Base-by-base conservation (phyloP, 2,329 filamentous ascomycete genomes). In the Graphium sp. region DNA sequence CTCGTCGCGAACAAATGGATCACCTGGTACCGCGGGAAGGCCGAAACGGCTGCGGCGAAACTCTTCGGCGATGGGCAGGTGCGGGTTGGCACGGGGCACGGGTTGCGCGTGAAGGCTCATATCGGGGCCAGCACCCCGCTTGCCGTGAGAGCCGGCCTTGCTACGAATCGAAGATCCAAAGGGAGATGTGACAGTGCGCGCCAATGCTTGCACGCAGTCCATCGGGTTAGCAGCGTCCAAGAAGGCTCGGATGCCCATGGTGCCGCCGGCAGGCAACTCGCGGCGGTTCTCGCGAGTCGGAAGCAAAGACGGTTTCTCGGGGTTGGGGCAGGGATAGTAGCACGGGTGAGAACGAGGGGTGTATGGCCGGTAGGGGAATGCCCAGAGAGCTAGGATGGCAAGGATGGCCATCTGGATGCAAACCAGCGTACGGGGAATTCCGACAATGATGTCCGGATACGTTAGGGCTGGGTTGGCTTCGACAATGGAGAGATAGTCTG, bases 391-490 rank as follows among this genome's bases (percentile, higher is more conserved):
- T 30, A 92, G 52, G 24, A 84, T 44, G 12, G 78, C 60, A 42
- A 92, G 91, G 18, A 80, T 54, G 7, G 79, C 70, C 83, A 92
- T 92, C 50, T 92, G 83, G 22, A 89, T 57, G 44, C 78, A 85
- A 15, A 89, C 67, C 8, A 91, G 57, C 29, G 87, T 54, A 17
- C 74, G 74, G 0, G 83, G 81, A 17, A 92, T 75, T 29, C 81
- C 81, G 25, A 89, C 63, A 11, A 53, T 49, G 43, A 50, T 61
- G 53, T 93, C 84, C 0, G 81, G 79, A 56, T 93, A 93, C 31
- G 57, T 62, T 35, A 92, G 50, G 19, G 63, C 61, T 2, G 60
- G 48, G 24, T 62, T 74, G 1, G 77, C 48, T 35, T 73, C 52
- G 19, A 66, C 66, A 28, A 89, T 58, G 11, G 74, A 61, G 5